Conservation (phyloP, 2,329 filamentous ascomycete species). For the Fonsecaea pedrosoi region DNA sequence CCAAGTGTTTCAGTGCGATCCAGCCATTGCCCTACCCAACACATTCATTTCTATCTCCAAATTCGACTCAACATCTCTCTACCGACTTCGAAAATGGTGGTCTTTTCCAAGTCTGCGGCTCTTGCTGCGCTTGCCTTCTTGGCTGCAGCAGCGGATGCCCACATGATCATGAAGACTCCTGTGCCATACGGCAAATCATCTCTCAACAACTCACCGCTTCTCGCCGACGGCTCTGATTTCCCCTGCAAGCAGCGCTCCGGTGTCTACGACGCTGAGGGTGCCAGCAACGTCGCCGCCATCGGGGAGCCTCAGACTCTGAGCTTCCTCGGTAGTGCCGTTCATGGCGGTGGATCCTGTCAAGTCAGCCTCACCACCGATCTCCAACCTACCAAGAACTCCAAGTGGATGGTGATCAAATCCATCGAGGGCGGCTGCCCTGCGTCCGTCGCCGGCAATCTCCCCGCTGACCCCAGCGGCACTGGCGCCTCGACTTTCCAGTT, state of each 20-base stretch:
- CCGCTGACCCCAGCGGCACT: slow-evolving; percentile 51
- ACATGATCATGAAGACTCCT: slow-evolving; percentile 76
- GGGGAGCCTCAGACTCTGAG: slow-evolving; percentile 67
- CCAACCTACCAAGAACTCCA: slow-evolving; percentile 67
- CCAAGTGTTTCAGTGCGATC: slow-evolving; percentile 30
- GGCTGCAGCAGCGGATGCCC: slow-evolving; percentile 68
- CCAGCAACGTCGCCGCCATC: slow-evolving; percentile 65
- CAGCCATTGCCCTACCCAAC: slow-evolving; percentile 31
- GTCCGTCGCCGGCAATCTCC: slow-evolving; percentile 64
- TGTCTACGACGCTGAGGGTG: slow-evolving; percentile 53
- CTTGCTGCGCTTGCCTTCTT: slow-evolving; percentile 61
- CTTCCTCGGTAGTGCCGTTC: slow-evolving; percentile 75
- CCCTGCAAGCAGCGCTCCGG: slow-evolving; percentile 76
- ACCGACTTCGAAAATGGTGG: slow-evolving; percentile 28
- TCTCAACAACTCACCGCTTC: slow-evolving; percentile 70
- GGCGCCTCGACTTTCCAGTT: slow-evolving; percentile 70
- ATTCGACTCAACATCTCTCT: slow-evolving; percentile 15
- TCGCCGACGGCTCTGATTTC: slow-evolving; percentile 68
- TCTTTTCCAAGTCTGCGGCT: slow-evolving; percentile 30
- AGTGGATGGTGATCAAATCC: slow-evolving; percentile 89
- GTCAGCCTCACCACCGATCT: slow-evolving; percentile 82
- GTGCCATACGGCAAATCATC: slow-evolving; percentile 63
- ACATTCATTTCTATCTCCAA: slow-evolving; percentile 21
- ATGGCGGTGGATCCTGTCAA: slow-evolving; percentile 94
- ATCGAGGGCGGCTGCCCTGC: slow-evolving; percentile 85